These are phyloP conservation scores for Monosporozyma solicola DNA, from an alignment of 805 yeast species.

Conservation along the genomic window DNA sequence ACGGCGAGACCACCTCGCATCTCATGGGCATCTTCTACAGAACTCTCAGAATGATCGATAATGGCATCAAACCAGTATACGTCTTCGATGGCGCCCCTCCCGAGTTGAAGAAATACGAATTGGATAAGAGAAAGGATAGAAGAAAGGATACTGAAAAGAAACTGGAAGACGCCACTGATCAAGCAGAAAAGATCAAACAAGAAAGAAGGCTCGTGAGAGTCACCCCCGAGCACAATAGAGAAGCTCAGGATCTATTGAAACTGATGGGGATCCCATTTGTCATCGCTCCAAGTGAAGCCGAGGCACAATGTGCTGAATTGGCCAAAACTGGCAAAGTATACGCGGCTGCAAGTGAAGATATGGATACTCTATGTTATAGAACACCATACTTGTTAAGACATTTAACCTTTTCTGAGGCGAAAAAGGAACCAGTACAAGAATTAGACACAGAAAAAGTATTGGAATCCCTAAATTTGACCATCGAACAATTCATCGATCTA, in stretches of 20 bases:
- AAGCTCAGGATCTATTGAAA: constrained; percentile 69
- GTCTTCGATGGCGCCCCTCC: constrained; percentile 99
- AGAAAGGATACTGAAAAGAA: constrained; percentile 77
- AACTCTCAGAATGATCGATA: constrained; percentile 78
- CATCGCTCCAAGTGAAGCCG: constrained; percentile 96
- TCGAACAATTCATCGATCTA: constrained; percentile 72
- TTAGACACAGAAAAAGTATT: constrained; percentile 58
- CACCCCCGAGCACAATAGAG: constrained; percentile 84
- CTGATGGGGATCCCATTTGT: constrained; percentile 95
- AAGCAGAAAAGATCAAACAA: constrained; percentile 57
- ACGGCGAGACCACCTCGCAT: constrained; percentile 91
- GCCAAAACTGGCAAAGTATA: constrained; percentile 86
- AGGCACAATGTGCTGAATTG: constrained; percentile 93
- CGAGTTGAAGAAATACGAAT: constrained; percentile 82
- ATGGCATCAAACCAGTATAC: constrained; percentile 93
- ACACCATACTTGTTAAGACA: constrained; percentile 81
- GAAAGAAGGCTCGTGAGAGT: constrained; percentile 88
- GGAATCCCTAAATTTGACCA: constrained; percentile 67
- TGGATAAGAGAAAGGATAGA: constrained; percentile 72
- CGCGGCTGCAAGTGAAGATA: constrained; percentile 97
- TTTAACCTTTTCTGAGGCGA: constrained; percentile 86
- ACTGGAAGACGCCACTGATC: constrained; percentile 66
- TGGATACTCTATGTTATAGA: constrained; percentile 93
- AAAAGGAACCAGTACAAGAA: constrained; percentile 88
- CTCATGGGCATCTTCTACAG: constrained; percentile 94